A percentile compares a stretch with the other conserved stretches of the same genome.
Evolutionary conservation across 805 yeast genomes (phyloP).

Genomic region (Metschnikowia koreensis): DNA sequence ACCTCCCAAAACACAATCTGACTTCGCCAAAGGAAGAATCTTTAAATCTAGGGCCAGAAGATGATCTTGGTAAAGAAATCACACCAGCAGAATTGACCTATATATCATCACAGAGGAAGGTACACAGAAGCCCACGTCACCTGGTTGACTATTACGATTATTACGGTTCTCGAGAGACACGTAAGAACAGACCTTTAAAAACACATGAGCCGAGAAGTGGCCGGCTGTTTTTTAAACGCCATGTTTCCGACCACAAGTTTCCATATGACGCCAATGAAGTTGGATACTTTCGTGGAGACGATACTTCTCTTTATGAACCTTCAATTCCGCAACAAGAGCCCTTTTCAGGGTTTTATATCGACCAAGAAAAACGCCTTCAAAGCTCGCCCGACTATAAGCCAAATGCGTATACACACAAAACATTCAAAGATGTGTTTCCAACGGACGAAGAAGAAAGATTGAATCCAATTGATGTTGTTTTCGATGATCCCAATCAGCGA

Average conservation of each 20-base stretch:
- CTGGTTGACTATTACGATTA: slow-evolving; percentile 11
- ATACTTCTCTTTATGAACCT: slow-evolving; percentile 10
- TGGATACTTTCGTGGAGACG: neutral
- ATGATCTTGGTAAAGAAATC: slow-evolving; percentile 30
- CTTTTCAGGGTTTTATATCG: slow-evolving; percentile 34
- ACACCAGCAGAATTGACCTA: slow-evolving; percentile 39
- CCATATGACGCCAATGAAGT: neutral
- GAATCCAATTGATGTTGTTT: slow-evolving; percentile 42
- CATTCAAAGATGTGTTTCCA: slow-evolving; percentile 38
- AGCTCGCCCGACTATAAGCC: slow-evolving; percentile 32
- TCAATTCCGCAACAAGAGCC: slow-evolving; percentile 7
- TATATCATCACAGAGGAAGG: neutral
- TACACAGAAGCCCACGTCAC: neutral
- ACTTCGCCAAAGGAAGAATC: neutral
- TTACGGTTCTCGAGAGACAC: slow-evolving; percentile 2
- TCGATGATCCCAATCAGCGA: slow-evolving; percentile 25
- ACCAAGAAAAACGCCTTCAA: slow-evolving; percentile 37
- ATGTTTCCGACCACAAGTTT: neutral
- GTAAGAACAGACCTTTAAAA: neutral
- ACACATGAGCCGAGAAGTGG: neutral
- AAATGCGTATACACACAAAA: slow-evolving; percentile 37
- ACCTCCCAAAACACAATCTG: neutral
- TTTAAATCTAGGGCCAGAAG: slow-evolving; percentile 4
- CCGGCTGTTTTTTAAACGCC: neutral
- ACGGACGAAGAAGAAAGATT: slow-evolving; percentile 28